Conservation (phyloP, 108 stramenopile species). For the Mayamaea pseudoterrestris region DNA sequence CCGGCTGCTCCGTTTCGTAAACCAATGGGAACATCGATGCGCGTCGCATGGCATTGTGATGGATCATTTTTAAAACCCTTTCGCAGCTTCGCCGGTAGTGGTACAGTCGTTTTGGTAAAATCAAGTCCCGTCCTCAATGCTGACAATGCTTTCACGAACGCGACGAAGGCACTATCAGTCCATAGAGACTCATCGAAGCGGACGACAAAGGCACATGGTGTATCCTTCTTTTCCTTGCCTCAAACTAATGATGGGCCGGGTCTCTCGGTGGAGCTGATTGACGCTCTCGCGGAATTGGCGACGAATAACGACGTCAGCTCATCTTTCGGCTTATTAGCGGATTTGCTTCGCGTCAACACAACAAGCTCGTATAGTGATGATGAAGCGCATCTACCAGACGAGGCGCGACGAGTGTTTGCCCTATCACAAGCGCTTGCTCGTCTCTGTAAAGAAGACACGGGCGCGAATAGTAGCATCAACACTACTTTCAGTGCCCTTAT, state of each 20-base stretch:
- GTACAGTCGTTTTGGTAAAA: constrained; percentile 2
- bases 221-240: constrained; percentile 27
- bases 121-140: constrained; percentile 1
- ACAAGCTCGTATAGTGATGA: no score
- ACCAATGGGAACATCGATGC: constrained; percentile 73
- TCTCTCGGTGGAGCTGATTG: not conserved
- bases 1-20: constrained; percentile 8
- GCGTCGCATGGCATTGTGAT: constrained; percentile 71
- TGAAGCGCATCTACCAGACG: not conserved
- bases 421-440: not conserved
- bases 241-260: not conserved
- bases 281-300: constrained; percentile 1
- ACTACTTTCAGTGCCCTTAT: no score
- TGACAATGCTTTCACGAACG: constrained; percentile 11
- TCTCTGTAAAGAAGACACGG: no score
- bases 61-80: constrained; percentile 46
- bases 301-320: constrained; percentile 4
- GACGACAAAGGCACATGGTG: constrained; percentile 8
- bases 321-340: constrained; percentile 13
- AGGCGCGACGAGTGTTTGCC: not conserved
- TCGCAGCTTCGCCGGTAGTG: constrained; percentile 1
- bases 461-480: no score
- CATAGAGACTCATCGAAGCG: constrained; percentile 27
- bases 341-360: no score
- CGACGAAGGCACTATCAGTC: constrained; percentile 20